Evolutionary conservation across 202 grass and related monocot genomes (phyloP).

Genomic region (Eragrostis tef): DNA sequence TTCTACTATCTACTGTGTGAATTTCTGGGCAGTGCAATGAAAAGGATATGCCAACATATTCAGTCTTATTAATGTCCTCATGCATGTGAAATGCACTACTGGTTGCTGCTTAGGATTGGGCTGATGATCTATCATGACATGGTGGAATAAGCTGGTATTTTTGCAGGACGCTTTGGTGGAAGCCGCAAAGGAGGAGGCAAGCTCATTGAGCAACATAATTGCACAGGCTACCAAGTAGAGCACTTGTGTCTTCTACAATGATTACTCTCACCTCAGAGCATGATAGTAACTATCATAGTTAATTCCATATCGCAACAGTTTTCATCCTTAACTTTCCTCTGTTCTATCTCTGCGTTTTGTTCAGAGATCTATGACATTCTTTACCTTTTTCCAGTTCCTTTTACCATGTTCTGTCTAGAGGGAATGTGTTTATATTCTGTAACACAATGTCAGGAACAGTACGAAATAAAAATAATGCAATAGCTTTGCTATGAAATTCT

Average conservation of each 20-base stretch:
- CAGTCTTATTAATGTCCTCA: conserved; percentile 46
- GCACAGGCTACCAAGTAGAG: conserved; percentile 73
- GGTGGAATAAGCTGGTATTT: conserved; percentile 44
- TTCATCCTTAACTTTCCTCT: neutral
- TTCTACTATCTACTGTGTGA: neutral
- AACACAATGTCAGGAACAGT: neutral
- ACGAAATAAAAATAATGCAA: neutral
- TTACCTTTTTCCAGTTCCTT: neutral
- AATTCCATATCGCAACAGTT: conserved; percentile 17
- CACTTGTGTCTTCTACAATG: conserved; percentile 48
- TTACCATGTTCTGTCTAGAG: neutral
- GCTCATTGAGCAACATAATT: conserved; percentile 78
- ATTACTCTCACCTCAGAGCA: conserved; percentile 42
- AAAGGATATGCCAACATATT: conserved; percentile 36
- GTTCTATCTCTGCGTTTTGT: conserved; percentile 34
- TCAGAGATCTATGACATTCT: conserved; percentile 25
- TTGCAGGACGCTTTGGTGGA: conserved; percentile 74
- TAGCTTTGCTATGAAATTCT: conserved; percentile 11
- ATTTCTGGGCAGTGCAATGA: conserved; percentile 30
- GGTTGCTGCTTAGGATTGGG: conserved; percentile 23
- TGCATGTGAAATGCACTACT: conserved; percentile 48
- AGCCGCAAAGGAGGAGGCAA: conserved; percentile 67
- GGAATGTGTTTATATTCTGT: neutral
- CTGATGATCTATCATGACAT: conserved; percentile 44
- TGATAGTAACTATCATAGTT: conserved; percentile 38